These are phyloP conservation scores for Botryosphaeria dothidea DNA, from an alignment of 2,329 filamentous ascomycete genomes.

Conservation along the genomic window DNA sequence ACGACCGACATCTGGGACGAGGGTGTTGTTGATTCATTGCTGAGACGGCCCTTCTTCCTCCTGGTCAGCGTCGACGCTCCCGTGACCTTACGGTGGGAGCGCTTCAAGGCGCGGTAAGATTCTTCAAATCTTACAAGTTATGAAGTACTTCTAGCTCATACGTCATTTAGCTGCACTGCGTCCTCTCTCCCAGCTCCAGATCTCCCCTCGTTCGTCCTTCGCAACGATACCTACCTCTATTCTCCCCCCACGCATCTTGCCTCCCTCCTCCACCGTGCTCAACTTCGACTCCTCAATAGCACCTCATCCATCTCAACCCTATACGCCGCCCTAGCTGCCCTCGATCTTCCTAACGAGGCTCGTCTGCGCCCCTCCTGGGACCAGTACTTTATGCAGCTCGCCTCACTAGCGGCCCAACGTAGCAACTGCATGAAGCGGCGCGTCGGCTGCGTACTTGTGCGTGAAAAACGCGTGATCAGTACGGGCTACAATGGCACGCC, in stretches of 20 bases:
- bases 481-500: conserved; percentile 99
- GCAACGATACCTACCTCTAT: conserved; percentile 76
- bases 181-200: conserved; percentile 53
- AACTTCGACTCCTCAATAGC: conserved; percentile 84
- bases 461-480: conserved; percentile 82
- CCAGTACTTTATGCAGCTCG: conserved; percentile 97
- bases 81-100: conserved; percentile 77
- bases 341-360: conserved; percentile 76
- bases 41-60: conserved; percentile 86
- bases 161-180: conserved; percentile 46
- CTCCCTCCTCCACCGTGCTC: conserved; percentile 76
- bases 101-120: conserved; percentile 62
- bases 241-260: conserved; percentile 63
- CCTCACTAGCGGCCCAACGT: conserved; percentile 82
- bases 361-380: conserved; percentile 92
- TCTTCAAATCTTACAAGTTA: no score
- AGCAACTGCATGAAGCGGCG: conserved; percentile 98
- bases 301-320: conserved; percentile 71
- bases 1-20: conserved; percentile 80
- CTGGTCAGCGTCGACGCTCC: conserved; percentile 91
- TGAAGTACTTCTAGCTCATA: no score
- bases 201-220: conserved; percentile 61
- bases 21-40: conserved; percentile 70
- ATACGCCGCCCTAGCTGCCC: conserved; percentile 68
- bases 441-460: conserved; percentile 90